Evolutionary conservation across 495 filamentous ascomycete genomes (phyloP).

Genomic region (Clavariopsis aquatica): DNA sequence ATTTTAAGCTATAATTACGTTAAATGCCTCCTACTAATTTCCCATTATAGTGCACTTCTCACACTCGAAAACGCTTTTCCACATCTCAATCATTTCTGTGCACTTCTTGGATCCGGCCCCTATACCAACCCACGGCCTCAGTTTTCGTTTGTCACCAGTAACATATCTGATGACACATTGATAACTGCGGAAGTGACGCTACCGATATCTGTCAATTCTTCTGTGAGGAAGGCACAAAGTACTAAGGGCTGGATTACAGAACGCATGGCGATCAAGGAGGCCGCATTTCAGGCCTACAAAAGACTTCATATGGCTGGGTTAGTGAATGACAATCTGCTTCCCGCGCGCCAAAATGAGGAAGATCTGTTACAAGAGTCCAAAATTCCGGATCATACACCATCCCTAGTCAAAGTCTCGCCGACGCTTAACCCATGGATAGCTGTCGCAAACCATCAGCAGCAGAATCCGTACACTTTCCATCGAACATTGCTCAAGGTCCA

Average conservation of each 20-base stretch:
- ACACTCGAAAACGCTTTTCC: slow-evolving; percentile 68
- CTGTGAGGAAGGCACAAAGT: slow-evolving; percentile 60
- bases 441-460: slow-evolving; percentile 58
- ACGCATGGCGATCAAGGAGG: slow-evolving; percentile 74
- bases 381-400: slow-evolving; percentile 42
- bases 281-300: slow-evolving; percentile 79
- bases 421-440: slow-evolving; percentile 67
- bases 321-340: slow-evolving; percentile 78
- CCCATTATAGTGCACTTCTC: slow-evolving; percentile 62
- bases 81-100: slow-evolving; percentile 85
- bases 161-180: slow-evolving; percentile 36
- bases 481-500: slow-evolving; percentile 42
- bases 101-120: slow-evolving; percentile 56
- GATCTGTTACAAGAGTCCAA: slow-evolving; percentile 33
- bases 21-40: background rate
- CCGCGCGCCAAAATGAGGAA: slow-evolving; percentile 54
- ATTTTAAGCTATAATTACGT: background rate
- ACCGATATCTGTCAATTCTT: slow-evolving; percentile 66
- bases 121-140: slow-evolving; percentile 57
- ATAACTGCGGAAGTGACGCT: slow-evolving; percentile 65
- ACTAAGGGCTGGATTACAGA: slow-evolving; percentile 66
- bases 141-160: slow-evolving; percentile 47
- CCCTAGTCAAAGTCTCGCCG: slow-evolving; percentile 51
- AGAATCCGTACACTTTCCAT: slow-evolving; percentile 42
- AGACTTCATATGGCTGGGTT: slow-evolving; percentile 68